Conservation (phyloP, 495 filamentous ascomycete genomes). For the Talaromyces liani region DNA sequence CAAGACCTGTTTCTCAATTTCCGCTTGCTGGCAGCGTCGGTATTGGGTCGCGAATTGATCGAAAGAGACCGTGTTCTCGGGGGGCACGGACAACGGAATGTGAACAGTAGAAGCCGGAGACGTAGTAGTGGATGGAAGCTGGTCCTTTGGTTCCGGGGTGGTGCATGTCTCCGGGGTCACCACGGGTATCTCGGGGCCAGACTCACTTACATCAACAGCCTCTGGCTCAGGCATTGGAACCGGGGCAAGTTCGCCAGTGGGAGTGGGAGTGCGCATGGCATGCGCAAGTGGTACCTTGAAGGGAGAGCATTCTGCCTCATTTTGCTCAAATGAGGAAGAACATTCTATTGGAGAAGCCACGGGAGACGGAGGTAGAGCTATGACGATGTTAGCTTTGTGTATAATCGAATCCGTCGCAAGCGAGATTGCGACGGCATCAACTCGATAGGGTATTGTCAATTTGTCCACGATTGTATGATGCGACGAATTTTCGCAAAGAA, state of each 20-base stretch:
- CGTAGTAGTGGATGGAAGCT: conserved; percentile 5
- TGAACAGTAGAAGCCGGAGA: conserved; percentile 5
- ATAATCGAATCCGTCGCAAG: neutral
- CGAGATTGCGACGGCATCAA: neutral
- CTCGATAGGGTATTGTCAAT: neutral
- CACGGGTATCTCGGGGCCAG: conserved; percentile 11
- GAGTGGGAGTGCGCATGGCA: neutral
- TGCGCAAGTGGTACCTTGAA: neutral
- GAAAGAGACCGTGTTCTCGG: conserved; percentile 29
- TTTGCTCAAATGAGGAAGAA: neutral
- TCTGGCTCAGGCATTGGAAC: conserved; percentile 6
- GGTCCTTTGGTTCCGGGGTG: conserved; percentile 21
- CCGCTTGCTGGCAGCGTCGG: conserved; percentile 37
- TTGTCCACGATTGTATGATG: neutral
- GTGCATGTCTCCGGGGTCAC: conserved; percentile 22
- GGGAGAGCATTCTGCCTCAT: conserved; percentile 7
- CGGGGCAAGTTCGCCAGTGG: neutral
- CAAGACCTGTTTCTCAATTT: conserved; percentile 31
- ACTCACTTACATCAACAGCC: conserved; percentile 31
- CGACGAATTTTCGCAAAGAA: neutral
- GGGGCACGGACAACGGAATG: neutral
- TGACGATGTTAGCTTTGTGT: conserved; percentile 1
- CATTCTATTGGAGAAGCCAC: conserved; percentile 7
- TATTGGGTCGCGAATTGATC: conserved; percentile 36
- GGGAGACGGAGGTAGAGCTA: conserved; percentile 11